phyloP scores from a whole-genome alignment of 1,139 yeast genomes.

The Pichia sp. region DNA sequence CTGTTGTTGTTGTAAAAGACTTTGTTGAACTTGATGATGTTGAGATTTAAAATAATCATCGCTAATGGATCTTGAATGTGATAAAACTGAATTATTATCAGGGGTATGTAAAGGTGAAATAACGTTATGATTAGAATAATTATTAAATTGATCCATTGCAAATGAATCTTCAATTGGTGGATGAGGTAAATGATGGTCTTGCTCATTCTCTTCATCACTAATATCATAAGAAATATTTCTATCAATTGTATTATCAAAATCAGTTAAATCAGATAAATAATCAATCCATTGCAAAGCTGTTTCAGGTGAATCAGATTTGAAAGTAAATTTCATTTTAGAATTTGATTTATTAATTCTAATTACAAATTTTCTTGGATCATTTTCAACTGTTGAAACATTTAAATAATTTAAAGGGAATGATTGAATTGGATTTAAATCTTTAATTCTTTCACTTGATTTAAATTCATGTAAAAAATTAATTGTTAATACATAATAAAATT shows the following conservation, averaged over 20 bases:
- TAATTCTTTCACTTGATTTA: constrained; percentile 53
- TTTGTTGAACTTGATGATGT: constrained; percentile 4
- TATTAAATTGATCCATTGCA: background rate
- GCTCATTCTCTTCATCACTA: constrained; percentile 4
- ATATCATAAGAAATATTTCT: constrained; percentile 25
- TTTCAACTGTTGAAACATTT: constrained; percentile 24
- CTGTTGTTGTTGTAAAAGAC: background rate
- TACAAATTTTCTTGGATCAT: constrained; percentile 30
- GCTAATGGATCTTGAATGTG: constrained; percentile 11
- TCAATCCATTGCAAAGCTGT: constrained; percentile 39
- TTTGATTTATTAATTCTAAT: constrained; percentile 19
- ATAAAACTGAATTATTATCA: background rate
- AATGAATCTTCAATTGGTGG: constrained; percentile 1
- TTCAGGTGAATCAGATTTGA: constrained; percentile 30
- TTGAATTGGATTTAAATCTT: constrained; percentile 37
- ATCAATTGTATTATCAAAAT: constrained; percentile 22
- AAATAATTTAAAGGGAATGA: constrained; percentile 36
- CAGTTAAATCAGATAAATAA: constrained; percentile 36
- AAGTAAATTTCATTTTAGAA: constrained; percentile 23
- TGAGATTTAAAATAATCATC: constrained; percentile 10
- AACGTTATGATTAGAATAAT: too few species aligned
- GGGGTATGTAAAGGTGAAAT: constrained; percentile 1
- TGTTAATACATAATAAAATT: constrained; percentile 67
- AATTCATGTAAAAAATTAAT: constrained; percentile 68
- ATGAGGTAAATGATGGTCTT: background rate